Evolutionary conservation across 2,329 filamentous ascomycete genomes (phyloP), one percentile per base, ranked within the genome.

Genomic region (Fusarium continuum): DNA sequence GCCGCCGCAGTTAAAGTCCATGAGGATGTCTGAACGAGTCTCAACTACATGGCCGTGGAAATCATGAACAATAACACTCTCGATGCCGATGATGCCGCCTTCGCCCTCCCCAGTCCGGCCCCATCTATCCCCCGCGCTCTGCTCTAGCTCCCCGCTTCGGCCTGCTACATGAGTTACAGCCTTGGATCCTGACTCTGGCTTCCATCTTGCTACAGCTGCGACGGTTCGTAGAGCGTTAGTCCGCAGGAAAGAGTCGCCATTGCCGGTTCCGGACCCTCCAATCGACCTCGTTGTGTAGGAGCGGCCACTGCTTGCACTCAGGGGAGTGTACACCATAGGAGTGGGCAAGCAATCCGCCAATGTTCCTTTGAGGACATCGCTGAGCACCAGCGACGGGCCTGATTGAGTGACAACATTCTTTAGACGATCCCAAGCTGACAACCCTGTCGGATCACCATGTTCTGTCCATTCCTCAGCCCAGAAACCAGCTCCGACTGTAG

Each of bases 401-500:
- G 49, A 28, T 13, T 36, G 29, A 7, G 48, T 25, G 26, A 67
- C 17, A 19, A 41, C 20, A 11, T 55, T 20, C 31, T 52, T 68
- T 19, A 71, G 16, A 9, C 58, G 43, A 16, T 48, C 47, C 69
- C 67, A 66, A 4, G n/a, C 19, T 4, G 46, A 55, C 13, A 32
- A 14, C 4, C 49, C 44, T 8, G 72, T 76, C 7, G 74, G 70
- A 31, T 77, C 74, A 2, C 75, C 75, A 3, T 80, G 76, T 52
- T 88, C 84, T 8, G 77, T 75, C 92, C 92, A 96, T 67, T 93
- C 86, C 73, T 96, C 93, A 0, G 93, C 92, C 92, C 92, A 97
- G 75, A 93, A 97, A 0, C 93, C 93, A 1, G 92, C 90, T 0
- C 93, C 93, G 1, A 93, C 79, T 0, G 89, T 90, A 0, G 93